Percentiles rank a stretch among this genome's conserved stretches.
Conservation (phyloP, 495 filamentous ascomycete species). For the Penicillium dipodomyicola region DNA sequence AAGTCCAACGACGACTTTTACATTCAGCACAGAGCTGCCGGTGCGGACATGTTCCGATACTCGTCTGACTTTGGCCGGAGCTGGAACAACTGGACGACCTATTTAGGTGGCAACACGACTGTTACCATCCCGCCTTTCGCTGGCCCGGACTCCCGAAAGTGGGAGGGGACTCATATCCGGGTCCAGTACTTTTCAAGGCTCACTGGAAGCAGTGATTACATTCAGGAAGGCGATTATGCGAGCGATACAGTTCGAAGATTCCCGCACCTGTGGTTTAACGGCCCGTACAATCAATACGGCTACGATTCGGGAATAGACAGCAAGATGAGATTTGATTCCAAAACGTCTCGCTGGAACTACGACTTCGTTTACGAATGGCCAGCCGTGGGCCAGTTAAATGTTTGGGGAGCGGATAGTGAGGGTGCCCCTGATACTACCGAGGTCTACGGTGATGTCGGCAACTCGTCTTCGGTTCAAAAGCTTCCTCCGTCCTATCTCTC, state of each 20-base stretch:
- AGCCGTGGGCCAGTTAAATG: constrained; percentile 44
- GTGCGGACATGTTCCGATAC: constrained; percentile 59
- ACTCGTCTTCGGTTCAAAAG: constrained; percentile 18
- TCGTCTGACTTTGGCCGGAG: constrained; percentile 51
- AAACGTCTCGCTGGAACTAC: constrained; percentile 48
- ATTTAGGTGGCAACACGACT: constrained; percentile 41
- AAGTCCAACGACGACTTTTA: constrained; percentile 35
- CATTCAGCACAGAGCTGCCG: constrained; percentile 55
- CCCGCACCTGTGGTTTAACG: constrained; percentile 60
- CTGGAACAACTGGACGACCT: constrained; percentile 51
- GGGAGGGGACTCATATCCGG: constrained; percentile 59
- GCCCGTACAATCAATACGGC: constrained; percentile 61
- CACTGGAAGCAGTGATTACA: constrained; percentile 55
- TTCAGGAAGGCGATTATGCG: constrained; percentile 56
- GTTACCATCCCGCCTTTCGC: constrained; percentile 41
- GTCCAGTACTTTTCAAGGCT: constrained; percentile 63
- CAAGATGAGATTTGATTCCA: constrained; percentile 47
- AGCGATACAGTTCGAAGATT: constrained; percentile 43
- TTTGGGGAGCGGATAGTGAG: constrained; percentile 48
- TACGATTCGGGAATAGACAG: constrained; percentile 57
- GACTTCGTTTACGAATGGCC: constrained; percentile 55
- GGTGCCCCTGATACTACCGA: constrained; percentile 47
- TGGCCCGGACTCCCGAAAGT: constrained; percentile 53
- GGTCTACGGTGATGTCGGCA: constrained; percentile 50
- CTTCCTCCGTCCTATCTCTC: constrained; percentile 25